These are phyloP conservation scores for Chytriomyces hyalinus DNA, from an alignment of 192 early-diverging fungal species.

Conservation along the genomic window DNA sequence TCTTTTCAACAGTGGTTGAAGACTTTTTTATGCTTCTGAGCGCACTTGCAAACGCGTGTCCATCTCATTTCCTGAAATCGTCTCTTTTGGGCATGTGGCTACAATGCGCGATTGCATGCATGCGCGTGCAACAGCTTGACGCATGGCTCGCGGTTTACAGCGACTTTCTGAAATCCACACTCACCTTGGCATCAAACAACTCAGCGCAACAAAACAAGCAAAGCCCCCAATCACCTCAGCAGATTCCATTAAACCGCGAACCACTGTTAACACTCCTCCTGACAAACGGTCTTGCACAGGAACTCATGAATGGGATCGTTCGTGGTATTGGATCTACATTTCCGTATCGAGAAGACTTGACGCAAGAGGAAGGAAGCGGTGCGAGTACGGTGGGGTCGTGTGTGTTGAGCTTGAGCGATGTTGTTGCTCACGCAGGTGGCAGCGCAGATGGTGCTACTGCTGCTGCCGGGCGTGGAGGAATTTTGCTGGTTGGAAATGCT, in stretches of 20 bases:
- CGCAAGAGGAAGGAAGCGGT: constrained; percentile 13
- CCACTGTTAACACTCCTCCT: no score
- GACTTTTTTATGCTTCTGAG: constrained; percentile 73
- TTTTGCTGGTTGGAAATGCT: not conserved
- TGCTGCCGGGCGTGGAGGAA: no score
- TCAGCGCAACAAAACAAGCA: not conserved
- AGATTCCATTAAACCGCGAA: not conserved
- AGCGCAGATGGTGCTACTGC: not conserved
- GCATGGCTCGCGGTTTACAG: constrained; percentile 36
- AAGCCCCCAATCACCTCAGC: constrained; percentile 25
- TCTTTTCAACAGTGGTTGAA: constrained; percentile 65
- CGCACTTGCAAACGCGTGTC: constrained; percentile 55
- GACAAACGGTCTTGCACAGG: not conserved
- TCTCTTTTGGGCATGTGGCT: constrained; percentile 61
- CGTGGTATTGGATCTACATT: constrained; percentile 9
- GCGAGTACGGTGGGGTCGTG: not conserved
- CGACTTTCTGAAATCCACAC: constrained; percentile 24
- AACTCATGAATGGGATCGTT: not conserved
- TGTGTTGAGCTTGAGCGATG: constrained; percentile 9
- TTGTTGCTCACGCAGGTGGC: not conserved
- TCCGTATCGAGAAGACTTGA: constrained; percentile 34
- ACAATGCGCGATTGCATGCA: constrained; percentile 66
- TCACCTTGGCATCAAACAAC: constrained; percentile 17
- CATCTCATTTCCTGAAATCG: constrained; percentile 61
- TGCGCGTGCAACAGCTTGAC: constrained; percentile 44